phyloP scores from a whole-genome alignment of 495 filamentous ascomycete genomes.

The Darksidea phi region DNA sequence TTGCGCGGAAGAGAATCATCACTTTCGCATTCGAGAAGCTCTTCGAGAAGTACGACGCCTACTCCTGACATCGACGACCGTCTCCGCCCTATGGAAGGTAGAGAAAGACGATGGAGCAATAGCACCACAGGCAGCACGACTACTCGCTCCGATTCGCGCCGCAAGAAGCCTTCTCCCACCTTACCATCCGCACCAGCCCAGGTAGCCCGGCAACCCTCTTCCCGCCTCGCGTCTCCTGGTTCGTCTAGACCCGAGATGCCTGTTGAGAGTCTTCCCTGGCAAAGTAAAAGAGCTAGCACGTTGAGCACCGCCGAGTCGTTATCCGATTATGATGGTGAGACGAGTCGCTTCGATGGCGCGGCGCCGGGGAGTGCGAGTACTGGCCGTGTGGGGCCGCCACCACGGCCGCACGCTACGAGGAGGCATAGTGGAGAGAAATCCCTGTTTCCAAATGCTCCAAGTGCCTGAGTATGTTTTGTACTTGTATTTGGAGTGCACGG shows the following conservation, averaged over 20 bases:
- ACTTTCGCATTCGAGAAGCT: constrained; percentile 20
- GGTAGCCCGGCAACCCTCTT: background rate
- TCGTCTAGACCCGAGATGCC: constrained; percentile 27
- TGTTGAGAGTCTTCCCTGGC: constrained; percentile 8
- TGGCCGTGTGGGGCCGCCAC: constrained; percentile 20
- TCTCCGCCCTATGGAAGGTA: constrained; percentile 1
- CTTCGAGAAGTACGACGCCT: constrained; percentile 31
- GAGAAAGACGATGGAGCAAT: constrained; percentile 35
- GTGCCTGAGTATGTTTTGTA: constrained; percentile 6
- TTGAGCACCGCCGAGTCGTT: constrained; percentile 24
- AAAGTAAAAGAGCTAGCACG: constrained; percentile 28
- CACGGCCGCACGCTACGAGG: background rate
- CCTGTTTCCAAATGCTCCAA: constrained; percentile 21
- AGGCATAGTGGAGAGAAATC: constrained; percentile 1
- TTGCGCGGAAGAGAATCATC: constrained; percentile 25
- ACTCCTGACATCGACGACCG: constrained; percentile 33
- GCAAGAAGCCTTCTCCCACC: constrained; percentile 4
- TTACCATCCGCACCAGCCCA: background rate
- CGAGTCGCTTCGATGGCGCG: background rate
- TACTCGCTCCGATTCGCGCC: constrained; percentile 21
- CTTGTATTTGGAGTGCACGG: too few relatives aligned
- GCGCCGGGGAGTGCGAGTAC: background rate
- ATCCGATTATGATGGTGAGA: constrained; percentile 10
- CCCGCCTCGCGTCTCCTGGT: constrained; percentile 1
- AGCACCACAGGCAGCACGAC: constrained; percentile 35